Evolutionary conservation across 1,284 basidiomycete species (phyloP).

Genomic region (Phylloporus gajari): DNA sequence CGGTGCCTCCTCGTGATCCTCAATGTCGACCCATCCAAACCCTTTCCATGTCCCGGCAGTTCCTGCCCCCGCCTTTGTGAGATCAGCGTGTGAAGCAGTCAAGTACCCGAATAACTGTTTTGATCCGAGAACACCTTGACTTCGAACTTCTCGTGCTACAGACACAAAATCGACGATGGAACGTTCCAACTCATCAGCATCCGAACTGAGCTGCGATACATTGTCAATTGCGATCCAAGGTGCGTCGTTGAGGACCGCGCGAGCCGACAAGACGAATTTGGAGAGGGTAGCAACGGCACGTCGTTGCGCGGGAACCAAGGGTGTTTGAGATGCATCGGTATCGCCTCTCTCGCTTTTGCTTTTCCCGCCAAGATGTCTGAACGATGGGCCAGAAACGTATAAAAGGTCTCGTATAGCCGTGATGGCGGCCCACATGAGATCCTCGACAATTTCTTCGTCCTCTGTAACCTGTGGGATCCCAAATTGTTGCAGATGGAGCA

Average conservation of each 20-base stretch:
- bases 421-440: constrained; percentile 34
- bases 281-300: constrained; percentile 49
- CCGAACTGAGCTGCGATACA: constrained; percentile 38
- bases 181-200: constrained; percentile 44
- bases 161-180: constrained; percentile 44
- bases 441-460: constrained; percentile 44
- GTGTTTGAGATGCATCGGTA: constrained; percentile 45
- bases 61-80: constrained; percentile 40
- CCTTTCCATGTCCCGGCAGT: constrained; percentile 45
- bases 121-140: constrained; percentile 29
- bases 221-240: constrained; percentile 37
- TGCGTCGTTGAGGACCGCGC: constrained; percentile 44
- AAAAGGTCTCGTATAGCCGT: constrained; percentile 47
- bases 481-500: constrained; percentile 40
- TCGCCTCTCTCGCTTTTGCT: constrained; percentile 25
- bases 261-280: constrained; percentile 48
- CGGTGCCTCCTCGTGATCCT: constrained; percentile 46
- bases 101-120: constrained; percentile 42
- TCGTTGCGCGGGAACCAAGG: constrained; percentile 48
- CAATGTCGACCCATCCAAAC: constrained; percentile 46
- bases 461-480: constrained; percentile 36
- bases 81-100: constrained; percentile 28
- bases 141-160: constrained; percentile 41
- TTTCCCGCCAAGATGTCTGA: constrained; percentile 32
- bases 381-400: constrained; percentile 47